These are phyloP conservation scores for Oidiodendron maius DNA, from an alignment of 495 filamentous ascomycete species.

Conservation along the genomic window DNA sequence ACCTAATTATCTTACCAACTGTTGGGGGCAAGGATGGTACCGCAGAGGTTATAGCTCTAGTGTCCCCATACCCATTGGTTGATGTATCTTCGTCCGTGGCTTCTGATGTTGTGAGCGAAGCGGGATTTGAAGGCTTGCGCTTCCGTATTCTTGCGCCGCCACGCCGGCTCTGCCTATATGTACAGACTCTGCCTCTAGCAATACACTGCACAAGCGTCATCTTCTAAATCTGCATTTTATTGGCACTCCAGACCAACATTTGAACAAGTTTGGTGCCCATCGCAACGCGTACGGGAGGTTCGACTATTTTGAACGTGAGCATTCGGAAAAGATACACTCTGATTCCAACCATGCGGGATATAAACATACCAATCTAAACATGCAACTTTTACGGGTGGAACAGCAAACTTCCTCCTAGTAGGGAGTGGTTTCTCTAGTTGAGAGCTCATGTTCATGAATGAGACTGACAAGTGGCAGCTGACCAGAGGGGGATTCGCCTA, in stretches of 20 bases:
- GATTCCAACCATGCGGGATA: slow-evolving; percentile 4
- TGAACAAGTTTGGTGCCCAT: slow-evolving; percentile 48
- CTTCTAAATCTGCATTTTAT: too few relatives aligned
- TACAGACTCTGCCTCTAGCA: slow-evolving; percentile 45
- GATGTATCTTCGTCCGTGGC: too few relatives aligned
- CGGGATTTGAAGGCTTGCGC: slow-evolving; percentile 22
- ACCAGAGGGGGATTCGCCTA: too few relatives aligned
- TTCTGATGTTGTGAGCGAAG: too few relatives aligned
- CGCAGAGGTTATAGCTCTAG: too few relatives aligned
- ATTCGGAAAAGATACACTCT: slow-evolving; percentile 2
- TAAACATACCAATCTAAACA: slow-evolving; percentile 53
- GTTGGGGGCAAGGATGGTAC: too few relatives aligned
- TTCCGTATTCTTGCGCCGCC: slow-evolving; percentile 43
- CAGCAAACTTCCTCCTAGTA: slow-evolving; percentile 31
- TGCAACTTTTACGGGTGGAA: slow-evolving; percentile 57
- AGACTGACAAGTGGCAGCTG: too few relatives aligned
- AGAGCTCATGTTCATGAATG: too few relatives aligned
- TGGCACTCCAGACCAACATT: slow-evolving; percentile 52
- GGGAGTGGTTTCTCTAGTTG: too few relatives aligned
- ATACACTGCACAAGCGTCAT: slow-evolving; percentile 49
- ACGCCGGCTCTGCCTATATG: slow-evolving; percentile 51
- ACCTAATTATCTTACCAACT: too few relatives aligned
- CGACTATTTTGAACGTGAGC: slow-evolving; percentile 33
- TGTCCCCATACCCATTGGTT: too few relatives aligned
- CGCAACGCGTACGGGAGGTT: slow-evolving; percentile 52